Percentiles rank a stretch among this genome's conserved stretches.
Conservation (phyloP, 129 eudicot species). For the Saposhnikovia divaricata region DNA sequence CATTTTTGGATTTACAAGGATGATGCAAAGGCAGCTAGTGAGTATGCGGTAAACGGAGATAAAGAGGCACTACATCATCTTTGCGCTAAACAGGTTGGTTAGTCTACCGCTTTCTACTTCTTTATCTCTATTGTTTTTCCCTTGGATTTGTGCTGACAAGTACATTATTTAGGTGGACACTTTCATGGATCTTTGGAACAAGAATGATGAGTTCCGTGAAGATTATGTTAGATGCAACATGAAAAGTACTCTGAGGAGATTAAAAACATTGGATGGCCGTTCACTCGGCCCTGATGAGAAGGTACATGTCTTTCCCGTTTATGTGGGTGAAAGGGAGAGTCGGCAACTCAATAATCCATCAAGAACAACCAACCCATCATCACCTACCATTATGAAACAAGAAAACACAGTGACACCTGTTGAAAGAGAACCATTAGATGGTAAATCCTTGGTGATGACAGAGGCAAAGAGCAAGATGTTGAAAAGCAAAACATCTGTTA, state of each 20-base stretch:
- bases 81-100: constrained; percentile 59
- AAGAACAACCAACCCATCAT: constrained; percentile 19
- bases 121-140: background rate
- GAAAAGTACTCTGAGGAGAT: constrained; percentile 61
- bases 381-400: constrained; percentile 16
- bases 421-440: constrained; percentile 13
- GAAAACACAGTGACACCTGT: constrained; percentile 15
- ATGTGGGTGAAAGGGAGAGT: constrained; percentile 30
- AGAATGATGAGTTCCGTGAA: constrained; percentile 54
- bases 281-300: constrained; percentile 65
- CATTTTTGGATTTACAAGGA: constrained; percentile 48
- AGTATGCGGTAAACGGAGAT: constrained; percentile 44
- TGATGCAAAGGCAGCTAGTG: constrained; percentile 43
- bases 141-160: constrained; percentile 8
- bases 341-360: constrained; percentile 22
- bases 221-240: constrained; percentile 59
- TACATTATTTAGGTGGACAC: constrained; percentile 44
- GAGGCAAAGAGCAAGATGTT: constrained; percentile 27
- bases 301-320: constrained; percentile 32
- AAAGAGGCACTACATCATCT: constrained; percentile 45
- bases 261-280: constrained; percentile 61
- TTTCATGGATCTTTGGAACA: constrained; percentile 73
- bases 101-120: background rate
- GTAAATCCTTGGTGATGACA: constrained; percentile 15
- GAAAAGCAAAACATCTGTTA: constrained; percentile 21